These are phyloP conservation scores for Vaccinium darrowii DNA, from an alignment of 148 eudicot species.

Conservation along the genomic window DNA sequence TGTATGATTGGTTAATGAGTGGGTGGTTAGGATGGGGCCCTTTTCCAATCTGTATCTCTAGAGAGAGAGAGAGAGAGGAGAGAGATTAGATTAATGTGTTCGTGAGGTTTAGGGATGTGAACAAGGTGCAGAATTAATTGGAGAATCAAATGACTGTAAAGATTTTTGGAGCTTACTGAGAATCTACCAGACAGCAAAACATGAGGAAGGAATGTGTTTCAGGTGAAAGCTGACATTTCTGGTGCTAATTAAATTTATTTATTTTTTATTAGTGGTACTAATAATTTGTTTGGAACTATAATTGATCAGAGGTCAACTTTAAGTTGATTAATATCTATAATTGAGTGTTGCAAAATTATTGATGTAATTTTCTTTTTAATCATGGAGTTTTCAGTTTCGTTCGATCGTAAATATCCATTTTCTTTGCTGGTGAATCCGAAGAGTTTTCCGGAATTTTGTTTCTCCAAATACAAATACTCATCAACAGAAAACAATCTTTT, in stretches of 20 bases:
- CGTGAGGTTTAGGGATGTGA: conserved; percentile 50
- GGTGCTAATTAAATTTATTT: background rate
- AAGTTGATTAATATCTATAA: background rate
- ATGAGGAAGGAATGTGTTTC: conserved; percentile 87
- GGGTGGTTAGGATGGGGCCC: conserved; percentile 20
- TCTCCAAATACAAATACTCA: too few species aligned
- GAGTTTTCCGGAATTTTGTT: background rate
- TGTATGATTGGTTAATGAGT: conserved; percentile 15
- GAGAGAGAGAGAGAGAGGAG: conserved; percentile 7
- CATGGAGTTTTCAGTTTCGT: background rate
- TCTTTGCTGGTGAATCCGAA: background rate
- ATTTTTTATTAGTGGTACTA: too few species aligned
- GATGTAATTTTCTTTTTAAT: background rate
- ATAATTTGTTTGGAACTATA: background rate
- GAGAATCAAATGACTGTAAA: conserved; percentile 29
- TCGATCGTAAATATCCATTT: background rate
- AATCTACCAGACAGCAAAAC: conserved; percentile 68
- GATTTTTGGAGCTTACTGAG: conserved; percentile 51
- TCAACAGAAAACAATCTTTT: too few species aligned
- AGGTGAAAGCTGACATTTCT: background rate
- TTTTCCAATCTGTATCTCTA: background rate
- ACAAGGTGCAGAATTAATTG: conserved; percentile 31
- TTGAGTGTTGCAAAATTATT: background rate
- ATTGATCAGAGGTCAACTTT: background rate
- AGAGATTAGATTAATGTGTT: conserved; percentile 17